Percentiles rank a stretch among this genome's conserved stretches.
phyloP scores from a whole-genome alignment of 2,329 filamentous ascomycete species.

The Colletotrichum trifolii region DNA sequence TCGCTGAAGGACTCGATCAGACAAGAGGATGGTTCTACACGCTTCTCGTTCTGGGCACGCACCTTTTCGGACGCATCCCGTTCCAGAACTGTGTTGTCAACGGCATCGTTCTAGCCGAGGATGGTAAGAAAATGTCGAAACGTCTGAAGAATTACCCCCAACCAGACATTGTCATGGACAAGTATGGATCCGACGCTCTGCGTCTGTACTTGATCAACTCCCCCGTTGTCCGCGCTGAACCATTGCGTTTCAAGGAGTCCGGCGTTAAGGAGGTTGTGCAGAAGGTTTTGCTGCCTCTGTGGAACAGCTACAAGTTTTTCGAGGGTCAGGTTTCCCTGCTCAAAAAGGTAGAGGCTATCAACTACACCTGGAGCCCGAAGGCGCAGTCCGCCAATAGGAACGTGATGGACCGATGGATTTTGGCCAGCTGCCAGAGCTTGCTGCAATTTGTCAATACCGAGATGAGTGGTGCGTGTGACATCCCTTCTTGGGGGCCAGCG shows the following conservation, averaged over 20 bases:
- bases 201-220: slow-evolving; percentile 98
- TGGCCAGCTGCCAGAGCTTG: slow-evolving; percentile 91
- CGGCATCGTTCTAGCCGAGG: slow-evolving; percentile 91
- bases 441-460: slow-evolving; percentile 92
- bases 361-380: slow-evolving; percentile 82
- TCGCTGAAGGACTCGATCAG: slow-evolving; percentile 92
- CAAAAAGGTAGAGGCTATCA: slow-evolving; percentile 84
- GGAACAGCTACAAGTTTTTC: slow-evolving; percentile 99
- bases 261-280: slow-evolving; percentile 96
- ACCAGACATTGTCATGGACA: slow-evolving; percentile 82
- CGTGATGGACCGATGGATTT: slow-evolving; percentile 96
- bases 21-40: slow-evolving; percentile 99
- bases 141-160: slow-evolving; percentile 96
- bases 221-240: slow-evolving; percentile 91
- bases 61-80: slow-evolving; percentile 84
- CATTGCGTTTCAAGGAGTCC: slow-evolving; percentile 88
- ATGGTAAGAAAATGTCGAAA: slow-evolving; percentile 99
- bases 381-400: slow-evolving; percentile 83
- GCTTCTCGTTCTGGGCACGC: slow-evolving; percentile 85
- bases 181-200: slow-evolving; percentile 91
- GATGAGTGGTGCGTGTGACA: slow-evolving; percentile 74
- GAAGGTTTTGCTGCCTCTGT: slow-evolving; percentile 88
- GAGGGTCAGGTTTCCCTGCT: slow-evolving; percentile 86
- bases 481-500: no score
- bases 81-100: slow-evolving; percentile 98